phyloP scores from a whole-genome alignment of 1,284 basidiomycete species.

The Taiwanofungus camphoratus region DNA sequence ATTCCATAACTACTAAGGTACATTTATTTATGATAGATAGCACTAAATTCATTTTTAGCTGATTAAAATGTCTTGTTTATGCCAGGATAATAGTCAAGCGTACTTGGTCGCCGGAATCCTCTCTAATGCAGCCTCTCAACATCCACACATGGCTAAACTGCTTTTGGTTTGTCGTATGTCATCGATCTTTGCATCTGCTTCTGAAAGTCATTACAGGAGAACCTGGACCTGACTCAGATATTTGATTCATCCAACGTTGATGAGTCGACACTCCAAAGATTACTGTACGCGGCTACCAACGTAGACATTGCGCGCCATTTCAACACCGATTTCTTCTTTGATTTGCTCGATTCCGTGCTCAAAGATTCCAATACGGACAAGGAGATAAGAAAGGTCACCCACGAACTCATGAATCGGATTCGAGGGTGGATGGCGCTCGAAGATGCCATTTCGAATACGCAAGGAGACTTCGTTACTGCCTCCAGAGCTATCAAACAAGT shows the following conservation, averaged over 20 bases:
- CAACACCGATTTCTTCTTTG: slow-evolving; percentile 35
- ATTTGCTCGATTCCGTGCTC: slow-evolving; percentile 36
- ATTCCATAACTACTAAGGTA: slow-evolving; percentile 49
- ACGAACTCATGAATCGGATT: slow-evolving; percentile 43
- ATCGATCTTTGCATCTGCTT: neutral
- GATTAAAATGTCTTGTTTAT: neutral
- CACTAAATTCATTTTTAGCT: neutral
- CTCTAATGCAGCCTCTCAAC: slow-evolving; percentile 57
- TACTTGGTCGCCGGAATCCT: slow-evolving; percentile 56
- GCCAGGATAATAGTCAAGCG: slow-evolving; percentile 45
- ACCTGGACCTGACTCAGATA: slow-evolving; percentile 45
- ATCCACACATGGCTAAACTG: slow-evolving; percentile 36
- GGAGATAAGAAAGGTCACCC: slow-evolving; percentile 37
- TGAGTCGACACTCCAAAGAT: slow-evolving; percentile 45
- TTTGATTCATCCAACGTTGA: slow-evolving; percentile 51
- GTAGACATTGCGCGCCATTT: slow-evolving; percentile 51
- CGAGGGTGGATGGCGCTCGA: slow-evolving; percentile 56
- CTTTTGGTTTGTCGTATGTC: slow-evolving; percentile 36
- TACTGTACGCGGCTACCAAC: slow-evolving; percentile 59
- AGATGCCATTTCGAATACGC: slow-evolving; percentile 48
- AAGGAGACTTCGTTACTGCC: slow-evolving; percentile 44
- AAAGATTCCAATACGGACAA: slow-evolving; percentile 33
- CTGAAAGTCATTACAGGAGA: slow-evolving; percentile 36
- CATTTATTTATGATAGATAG: slow-evolving; percentile 6
- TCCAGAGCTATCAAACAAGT: slow-evolving; percentile 51